Conservation (phyloP, 1,284 basidiomycete species). For the Sporisorium exsertum region DNA sequence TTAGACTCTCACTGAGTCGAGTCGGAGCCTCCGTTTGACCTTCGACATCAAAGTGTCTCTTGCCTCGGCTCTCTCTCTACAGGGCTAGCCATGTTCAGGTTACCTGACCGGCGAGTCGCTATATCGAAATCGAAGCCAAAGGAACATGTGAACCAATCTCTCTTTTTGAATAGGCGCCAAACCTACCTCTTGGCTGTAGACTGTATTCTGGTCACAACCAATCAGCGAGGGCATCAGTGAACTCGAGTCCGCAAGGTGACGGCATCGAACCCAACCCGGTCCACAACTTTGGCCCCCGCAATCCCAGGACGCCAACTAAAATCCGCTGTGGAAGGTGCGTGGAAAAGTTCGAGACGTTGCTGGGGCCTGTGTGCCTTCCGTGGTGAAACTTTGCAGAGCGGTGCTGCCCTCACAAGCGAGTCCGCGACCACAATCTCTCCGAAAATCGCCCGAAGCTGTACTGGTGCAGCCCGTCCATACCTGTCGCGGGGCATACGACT, state of each 20-base stretch:
- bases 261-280: constrained; percentile 4
- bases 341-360: background rate
- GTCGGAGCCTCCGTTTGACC: background rate
- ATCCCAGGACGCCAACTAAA: background rate
- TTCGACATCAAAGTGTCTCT: background rate
- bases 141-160: background rate
- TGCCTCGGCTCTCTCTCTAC: background rate
- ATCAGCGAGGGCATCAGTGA: constrained; percentile 1
- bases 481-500: background rate
- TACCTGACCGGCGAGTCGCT: background rate
- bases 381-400: background rate
- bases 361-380: background rate
- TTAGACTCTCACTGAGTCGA: background rate
- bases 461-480: no score
- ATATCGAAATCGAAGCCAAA: background rate
- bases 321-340: background rate
- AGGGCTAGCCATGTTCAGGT: no score
- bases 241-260: constrained; percentile 21
- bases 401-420: background rate
- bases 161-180: background rate
- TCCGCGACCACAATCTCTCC: constrained; percentile 10
- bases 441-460: constrained; percentile 12
- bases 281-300: background rate
- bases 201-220: no score
- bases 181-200: no score